phyloP scores from a whole-genome alignment of 305 asterid genomes.

The Caryopteris hybrid region DNA sequence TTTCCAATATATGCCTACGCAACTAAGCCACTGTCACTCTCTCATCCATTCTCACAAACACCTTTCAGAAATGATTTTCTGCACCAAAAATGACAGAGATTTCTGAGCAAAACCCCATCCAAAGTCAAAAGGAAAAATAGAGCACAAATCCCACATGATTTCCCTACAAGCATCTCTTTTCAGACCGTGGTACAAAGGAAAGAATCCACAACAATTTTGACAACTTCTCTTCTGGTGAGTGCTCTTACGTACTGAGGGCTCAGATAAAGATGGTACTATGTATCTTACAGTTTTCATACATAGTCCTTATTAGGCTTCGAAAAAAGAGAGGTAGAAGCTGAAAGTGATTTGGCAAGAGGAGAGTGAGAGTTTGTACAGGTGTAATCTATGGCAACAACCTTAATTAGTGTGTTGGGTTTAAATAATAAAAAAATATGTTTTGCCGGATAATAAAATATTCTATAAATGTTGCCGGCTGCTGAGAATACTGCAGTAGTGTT shows the following conservation, averaged over 20 bases:
- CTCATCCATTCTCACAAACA: constrained; percentile 18
- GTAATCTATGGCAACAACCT: no score
- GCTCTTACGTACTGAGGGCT: no score
- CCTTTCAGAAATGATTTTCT: constrained; percentile 24
- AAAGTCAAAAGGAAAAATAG: no score
- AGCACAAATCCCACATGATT: constrained; percentile 41
- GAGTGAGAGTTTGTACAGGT: constrained; percentile 23
- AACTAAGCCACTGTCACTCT: not conserved
- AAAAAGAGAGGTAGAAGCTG: no score
- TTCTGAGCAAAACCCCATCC: no score
- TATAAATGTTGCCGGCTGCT: constrained; percentile 18
- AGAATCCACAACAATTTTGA: constrained; percentile 5
- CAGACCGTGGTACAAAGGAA: constrained; percentile 14
- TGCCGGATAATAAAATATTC: constrained; percentile 10
- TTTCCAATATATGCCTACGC: constrained; percentile 24
- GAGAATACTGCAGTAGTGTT: not conserved
- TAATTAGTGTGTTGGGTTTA: no score
- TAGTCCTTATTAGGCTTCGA: no score
- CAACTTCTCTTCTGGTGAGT: constrained; percentile 19
- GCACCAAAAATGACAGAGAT: constrained; percentile 40
- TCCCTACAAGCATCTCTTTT: constrained; percentile 12
- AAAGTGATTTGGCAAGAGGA: constrained; percentile 21
- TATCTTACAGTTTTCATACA: no score
- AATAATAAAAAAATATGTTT: no score
- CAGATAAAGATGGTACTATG: no score